Conservation (phyloP, 106 monocot species). For the Dendrobium catenatum region DNA sequence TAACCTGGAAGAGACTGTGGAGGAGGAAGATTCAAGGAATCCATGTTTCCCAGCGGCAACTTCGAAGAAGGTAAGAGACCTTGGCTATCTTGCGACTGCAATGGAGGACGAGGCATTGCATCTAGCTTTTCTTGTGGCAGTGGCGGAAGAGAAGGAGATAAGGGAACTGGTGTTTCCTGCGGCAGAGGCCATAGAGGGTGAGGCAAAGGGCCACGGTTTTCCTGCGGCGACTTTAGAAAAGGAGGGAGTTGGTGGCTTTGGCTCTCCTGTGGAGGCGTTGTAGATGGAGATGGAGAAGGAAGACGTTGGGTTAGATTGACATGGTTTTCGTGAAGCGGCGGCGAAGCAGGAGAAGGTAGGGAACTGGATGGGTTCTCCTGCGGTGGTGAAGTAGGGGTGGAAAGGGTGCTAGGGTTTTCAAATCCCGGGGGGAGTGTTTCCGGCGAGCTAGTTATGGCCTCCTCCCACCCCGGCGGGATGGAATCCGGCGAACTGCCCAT, state of each 20-base stretch:
- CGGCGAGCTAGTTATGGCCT: background rate
- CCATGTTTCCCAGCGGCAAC: background rate
- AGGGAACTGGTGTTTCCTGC: background rate
- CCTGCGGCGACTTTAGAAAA: background rate
- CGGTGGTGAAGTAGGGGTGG: background rate
- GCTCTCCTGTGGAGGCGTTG: background rate
- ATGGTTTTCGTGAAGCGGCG: background rate
- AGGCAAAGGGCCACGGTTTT: background rate
- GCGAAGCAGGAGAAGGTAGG: background rate
- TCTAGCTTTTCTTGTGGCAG: background rate
- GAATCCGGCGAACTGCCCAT: slow-evolving; percentile 5
- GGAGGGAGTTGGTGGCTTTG: too few relatives aligned
- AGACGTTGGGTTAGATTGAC: background rate
- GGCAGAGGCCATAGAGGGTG: background rate
- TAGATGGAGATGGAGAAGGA: background rate
- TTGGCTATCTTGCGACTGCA: background rate
- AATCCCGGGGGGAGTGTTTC: slow-evolving; percentile 8
- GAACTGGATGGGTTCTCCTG: background rate
- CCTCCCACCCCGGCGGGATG: background rate
- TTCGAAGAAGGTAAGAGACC: background rate
- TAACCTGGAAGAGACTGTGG: slow-evolving; percentile 5
- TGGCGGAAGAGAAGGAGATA: background rate
- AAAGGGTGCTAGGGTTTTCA: background rate
- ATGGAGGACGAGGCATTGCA: background rate
- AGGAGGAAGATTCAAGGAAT: background rate